Conservation (phyloP, 208 protist genomes). For the Wallacemonas sp. region DNA sequence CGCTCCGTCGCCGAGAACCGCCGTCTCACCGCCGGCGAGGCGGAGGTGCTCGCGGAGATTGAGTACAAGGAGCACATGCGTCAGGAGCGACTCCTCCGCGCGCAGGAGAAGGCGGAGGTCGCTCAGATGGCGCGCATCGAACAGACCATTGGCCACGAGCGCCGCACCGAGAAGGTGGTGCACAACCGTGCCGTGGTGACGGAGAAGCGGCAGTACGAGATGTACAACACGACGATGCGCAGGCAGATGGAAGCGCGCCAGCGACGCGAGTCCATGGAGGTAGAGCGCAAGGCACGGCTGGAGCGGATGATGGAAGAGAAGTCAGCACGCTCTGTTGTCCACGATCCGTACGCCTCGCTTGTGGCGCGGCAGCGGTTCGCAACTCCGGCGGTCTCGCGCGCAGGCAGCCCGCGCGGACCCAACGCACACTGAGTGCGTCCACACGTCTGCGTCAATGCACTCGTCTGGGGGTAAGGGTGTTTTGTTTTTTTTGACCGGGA, state of each 20-base stretch:
- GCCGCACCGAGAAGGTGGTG: slow-evolving; percentile 18
- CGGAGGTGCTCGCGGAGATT: slow-evolving; percentile 52
- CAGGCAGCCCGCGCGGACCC: slow-evolving; percentile 6
- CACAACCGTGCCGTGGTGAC: slow-evolving; percentile 33
- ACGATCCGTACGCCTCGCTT: slow-evolving; percentile 30
- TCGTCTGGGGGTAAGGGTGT: no score
- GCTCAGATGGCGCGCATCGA: slow-evolving; percentile 41
- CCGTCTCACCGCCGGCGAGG: slow-evolving; percentile 35
- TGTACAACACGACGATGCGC: slow-evolving; percentile 29
- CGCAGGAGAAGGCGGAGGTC: slow-evolving; percentile 32
- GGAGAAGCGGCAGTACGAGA: slow-evolving; percentile 27
- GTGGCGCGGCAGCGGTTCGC: slow-evolving; percentile 20
- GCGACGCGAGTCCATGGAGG: slow-evolving; percentile 30
- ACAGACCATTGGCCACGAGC: slow-evolving; percentile 34
- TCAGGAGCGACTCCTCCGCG: slow-evolving; percentile 41
- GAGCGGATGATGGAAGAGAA: slow-evolving; percentile 32
- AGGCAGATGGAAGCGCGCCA: slow-evolving; percentile 28
- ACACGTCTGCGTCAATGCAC: no score
- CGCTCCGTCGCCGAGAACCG: slow-evolving; percentile 43
- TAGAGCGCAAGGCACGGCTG: slow-evolving; percentile 28
- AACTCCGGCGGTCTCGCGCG: neutral
- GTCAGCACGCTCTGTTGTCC: slow-evolving; percentile 16
- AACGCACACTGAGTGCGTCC: neutral
- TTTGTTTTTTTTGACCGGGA: no score
- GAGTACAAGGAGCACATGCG: slow-evolving; percentile 53